Conservation (phyloP, 176 grass and related monocot genomes). For the Luzula sylvatica region DNA sequence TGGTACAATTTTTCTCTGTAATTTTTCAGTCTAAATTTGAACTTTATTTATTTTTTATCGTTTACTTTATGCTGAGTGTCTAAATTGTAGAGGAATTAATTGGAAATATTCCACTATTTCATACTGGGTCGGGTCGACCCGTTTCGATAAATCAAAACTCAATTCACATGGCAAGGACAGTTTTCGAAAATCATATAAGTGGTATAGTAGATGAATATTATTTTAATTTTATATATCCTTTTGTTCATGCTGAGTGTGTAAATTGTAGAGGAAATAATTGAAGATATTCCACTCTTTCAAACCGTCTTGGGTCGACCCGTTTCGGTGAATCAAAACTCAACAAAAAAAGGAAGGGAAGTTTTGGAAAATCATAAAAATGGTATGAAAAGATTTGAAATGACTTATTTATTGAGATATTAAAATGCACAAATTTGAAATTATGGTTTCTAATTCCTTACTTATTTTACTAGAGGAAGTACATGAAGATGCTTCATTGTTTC, state of each 20-base stretch:
- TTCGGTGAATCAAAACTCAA: slow-evolving; percentile 30
- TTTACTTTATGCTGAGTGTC: slow-evolving; percentile 27
- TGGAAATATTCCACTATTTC: slow-evolving; percentile 25
- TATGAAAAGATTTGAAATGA: slow-evolving; percentile 10
- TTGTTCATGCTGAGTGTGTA: not conserved
- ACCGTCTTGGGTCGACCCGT: slow-evolving; percentile 31
- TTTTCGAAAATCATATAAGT: slow-evolving; percentile 25
- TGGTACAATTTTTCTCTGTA: too few species aligned
- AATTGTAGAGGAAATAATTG: slow-evolving; percentile 33
- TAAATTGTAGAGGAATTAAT: slow-evolving; percentile 25
- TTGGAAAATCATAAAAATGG: slow-evolving; percentile 27
- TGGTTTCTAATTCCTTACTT: not conserved
- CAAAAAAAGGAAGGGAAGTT: slow-evolving; percentile 25
- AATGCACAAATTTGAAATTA: not conserved
- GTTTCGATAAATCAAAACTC: slow-evolving; percentile 21
- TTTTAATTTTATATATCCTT: slow-evolving; percentile 7
- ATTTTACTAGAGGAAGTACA: slow-evolving; percentile 5
- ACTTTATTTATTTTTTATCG: slow-evolving; percentile 28
- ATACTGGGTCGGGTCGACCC: slow-evolving; percentile 46
- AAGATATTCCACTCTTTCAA: slow-evolving; percentile 33
- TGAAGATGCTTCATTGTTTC: slow-evolving; percentile 15
- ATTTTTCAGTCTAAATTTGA: too few species aligned
- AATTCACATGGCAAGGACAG: slow-evolving; percentile 25
- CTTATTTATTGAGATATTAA: not conserved
- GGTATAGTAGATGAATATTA: slow-evolving; percentile 10